Percentiles rank a stretch among this genome's conserved stretches.
Conservation (phyloP, 306 rosid genomes). For the Citrullus amarus region DNA sequence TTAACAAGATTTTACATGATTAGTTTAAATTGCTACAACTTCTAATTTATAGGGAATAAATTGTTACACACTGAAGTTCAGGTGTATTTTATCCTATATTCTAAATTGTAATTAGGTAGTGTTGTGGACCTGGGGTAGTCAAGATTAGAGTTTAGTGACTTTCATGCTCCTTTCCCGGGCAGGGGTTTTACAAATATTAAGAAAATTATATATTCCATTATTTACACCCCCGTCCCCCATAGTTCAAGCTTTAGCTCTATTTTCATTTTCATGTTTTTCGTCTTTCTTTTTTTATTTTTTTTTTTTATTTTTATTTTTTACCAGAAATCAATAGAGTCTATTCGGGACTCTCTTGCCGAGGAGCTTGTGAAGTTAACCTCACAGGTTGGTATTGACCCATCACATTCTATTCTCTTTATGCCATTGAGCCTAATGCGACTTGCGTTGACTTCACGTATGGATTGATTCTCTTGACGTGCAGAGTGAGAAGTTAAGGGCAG, state of each 20-base stretch:
- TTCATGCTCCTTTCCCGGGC: background rate
- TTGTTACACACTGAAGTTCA: background rate
- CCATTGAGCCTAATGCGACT: background rate
- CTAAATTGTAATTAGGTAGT: background rate
- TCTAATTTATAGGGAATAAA: background rate
- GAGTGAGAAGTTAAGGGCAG: slow-evolving; percentile 88
- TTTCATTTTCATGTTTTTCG: background rate
- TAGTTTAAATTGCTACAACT: background rate
- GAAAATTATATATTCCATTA: too few relatives aligned
- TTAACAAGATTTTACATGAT: background rate
- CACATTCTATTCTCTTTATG: background rate
- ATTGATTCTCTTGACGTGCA: slow-evolving; percentile 23
- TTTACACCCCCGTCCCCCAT: too few relatives aligned
- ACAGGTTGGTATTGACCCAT: slow-evolving; percentile 37
- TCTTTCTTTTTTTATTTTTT: too few relatives aligned
- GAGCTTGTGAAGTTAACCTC: slow-evolving; percentile 93
- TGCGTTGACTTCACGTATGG: background rate
- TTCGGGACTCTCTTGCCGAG: slow-evolving; percentile 96
- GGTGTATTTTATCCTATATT: background rate
- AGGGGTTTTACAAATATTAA: background rate
- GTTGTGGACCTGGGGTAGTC: background rate
- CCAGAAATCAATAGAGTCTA: slow-evolving; percentile 87
- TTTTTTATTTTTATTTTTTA: background rate
- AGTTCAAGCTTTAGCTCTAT: slow-evolving; percentile 5
- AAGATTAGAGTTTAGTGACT: background rate